Conservation (phyloP, 768 basidiomycete species). For the Hirschioporus abietinus region DNA sequence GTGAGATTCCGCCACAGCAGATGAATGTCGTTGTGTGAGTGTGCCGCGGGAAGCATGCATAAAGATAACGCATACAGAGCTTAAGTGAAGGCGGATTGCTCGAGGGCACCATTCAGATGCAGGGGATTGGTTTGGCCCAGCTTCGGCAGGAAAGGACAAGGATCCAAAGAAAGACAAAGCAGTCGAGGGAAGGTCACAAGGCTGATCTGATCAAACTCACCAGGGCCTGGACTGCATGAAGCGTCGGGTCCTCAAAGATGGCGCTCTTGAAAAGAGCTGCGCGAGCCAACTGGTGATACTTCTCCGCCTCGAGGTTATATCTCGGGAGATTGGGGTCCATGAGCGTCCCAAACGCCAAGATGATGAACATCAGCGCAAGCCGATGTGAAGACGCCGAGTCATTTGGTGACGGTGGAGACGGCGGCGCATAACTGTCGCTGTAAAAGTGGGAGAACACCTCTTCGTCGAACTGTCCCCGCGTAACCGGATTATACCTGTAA, state of each 20-base stretch:
- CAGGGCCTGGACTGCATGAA: slow-evolving; percentile 62
- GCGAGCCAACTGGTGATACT: slow-evolving; percentile 62
- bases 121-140: background rate
- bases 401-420: slow-evolving; percentile 33
- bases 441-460: slow-evolving; percentile 60
- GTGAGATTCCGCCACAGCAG: too few species aligned
- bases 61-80: too few species aligned
- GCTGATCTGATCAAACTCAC: slow-evolving; percentile 31
- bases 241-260: slow-evolving; percentile 63
- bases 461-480: slow-evolving; percentile 50
- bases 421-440: slow-evolving; percentile 15
- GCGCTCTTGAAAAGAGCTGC: slow-evolving; percentile 60
- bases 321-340: slow-evolving; percentile 52
- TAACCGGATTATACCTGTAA: slow-evolving; percentile 63
- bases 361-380: slow-evolving; percentile 59
- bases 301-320: slow-evolving; percentile 64
- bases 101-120: too few species aligned
- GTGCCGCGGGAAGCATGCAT: too few species aligned
- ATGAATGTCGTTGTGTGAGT: too few species aligned
- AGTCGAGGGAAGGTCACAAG: background rate
- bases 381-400: slow-evolving; percentile 50
- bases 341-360: slow-evolving; percentile 60
- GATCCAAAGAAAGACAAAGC: background rate
- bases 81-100: too few species aligned
- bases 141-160: background rate